Conservation (phyloP, 2,329 filamentous ascomycete genomes). For the Diaporthe ampelina region DNA sequence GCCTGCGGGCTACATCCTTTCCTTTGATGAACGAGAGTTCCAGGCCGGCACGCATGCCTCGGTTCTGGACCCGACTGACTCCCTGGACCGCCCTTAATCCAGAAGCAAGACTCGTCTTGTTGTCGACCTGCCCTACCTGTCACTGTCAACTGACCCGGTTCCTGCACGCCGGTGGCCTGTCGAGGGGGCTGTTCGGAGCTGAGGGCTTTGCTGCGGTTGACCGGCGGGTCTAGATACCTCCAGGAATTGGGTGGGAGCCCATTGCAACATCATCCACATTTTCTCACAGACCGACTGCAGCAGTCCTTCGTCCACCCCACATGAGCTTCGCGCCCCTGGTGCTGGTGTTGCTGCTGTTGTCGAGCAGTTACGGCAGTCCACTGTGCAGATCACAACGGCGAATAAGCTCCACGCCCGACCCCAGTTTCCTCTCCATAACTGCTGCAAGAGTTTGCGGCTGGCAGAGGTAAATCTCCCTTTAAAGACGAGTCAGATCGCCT, state of each 20-base stretch:
- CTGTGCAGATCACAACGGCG: conserved; percentile 31
- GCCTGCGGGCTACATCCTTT: neutral
- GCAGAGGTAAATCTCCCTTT: conserved; percentile 33
- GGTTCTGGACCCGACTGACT: neutral
- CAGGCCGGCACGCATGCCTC: conserved; percentile 3
- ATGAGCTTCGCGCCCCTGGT: conserved; percentile 29
- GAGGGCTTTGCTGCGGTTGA: conserved; percentile 7
- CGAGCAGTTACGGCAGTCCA: conserved; percentile 9
- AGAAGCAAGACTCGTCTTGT: conserved; percentile 8
- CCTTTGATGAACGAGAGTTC: conserved; percentile 4
- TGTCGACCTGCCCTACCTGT: neutral
- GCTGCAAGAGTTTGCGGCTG: conserved; percentile 37
- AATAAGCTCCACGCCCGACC: conserved; percentile 38
- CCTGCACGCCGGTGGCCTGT: conserved; percentile 20
- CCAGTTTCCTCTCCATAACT: conserved; percentile 2
- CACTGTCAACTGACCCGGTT: conserved; percentile 7
- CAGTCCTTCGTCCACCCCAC: conserved; percentile 23
- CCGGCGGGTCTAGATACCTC: conserved; percentile 20
- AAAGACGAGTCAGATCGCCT: conserved; percentile 38
- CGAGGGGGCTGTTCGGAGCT: conserved; percentile 11
- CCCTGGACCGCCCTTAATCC: neutral
- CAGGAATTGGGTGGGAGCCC: conserved; percentile 14
- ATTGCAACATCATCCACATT: conserved; percentile 37
- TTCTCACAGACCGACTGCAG: conserved; percentile 34
- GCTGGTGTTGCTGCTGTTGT: conserved; percentile 15